Percentiles rank a stretch among this genome's conserved stretches.
These are phyloP conservation scores for Lagenidium sp. DNA, from an alignment of 352 stramenopile species.

Conservation along the genomic window DNA sequence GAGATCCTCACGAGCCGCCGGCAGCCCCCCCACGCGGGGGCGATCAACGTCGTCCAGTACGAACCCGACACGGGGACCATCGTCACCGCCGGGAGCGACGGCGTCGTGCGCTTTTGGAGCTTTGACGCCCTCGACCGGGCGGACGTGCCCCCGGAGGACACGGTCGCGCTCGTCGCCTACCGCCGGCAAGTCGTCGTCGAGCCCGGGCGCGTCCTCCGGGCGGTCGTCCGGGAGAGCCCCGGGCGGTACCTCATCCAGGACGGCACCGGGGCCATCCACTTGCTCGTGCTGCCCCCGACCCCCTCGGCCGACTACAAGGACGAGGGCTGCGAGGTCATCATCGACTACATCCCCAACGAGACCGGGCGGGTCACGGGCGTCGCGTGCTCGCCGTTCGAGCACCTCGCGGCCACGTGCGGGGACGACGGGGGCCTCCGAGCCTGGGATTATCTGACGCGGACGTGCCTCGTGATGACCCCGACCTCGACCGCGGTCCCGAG, in stretches of 20 bases:
- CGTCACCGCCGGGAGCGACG: constrained; percentile 74
- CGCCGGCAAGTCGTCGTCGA: constrained; percentile 46
- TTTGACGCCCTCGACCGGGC: constrained; percentile 82
- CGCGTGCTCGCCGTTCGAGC: constrained; percentile 76
- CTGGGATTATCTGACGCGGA: constrained; percentile 82
- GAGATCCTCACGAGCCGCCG: constrained; percentile 65
- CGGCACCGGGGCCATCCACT: constrained; percentile 34
- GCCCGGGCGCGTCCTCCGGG: constrained; percentile 56
- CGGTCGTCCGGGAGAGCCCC: constrained; percentile 34
- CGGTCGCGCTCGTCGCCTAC: constrained; percentile 60
- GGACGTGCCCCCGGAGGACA: constrained; percentile 75
- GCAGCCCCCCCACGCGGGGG: constrained; percentile 56
- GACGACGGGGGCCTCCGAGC: constrained; percentile 78
- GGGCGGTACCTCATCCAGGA: constrained; percentile 60
- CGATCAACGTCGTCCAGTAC: constrained; percentile 68
- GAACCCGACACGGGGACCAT: constrained; percentile 35
- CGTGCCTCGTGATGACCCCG: constrained; percentile 21
- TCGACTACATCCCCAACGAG: constrained; percentile 54
- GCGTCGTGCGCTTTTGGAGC: constrained; percentile 86
- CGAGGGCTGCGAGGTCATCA: constrained; percentile 28
- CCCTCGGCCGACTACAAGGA: constrained; percentile 2
- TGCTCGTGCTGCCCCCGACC: constrained; percentile 21
- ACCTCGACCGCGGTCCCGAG: no score
- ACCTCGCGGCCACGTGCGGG: constrained; percentile 76
- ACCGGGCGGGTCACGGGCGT: constrained; percentile 66